Evolutionary conservation across 1,284 basidiomycete species (phyloP), one percentile per base, ranked within the genome.

Genomic region (Irpex rosettiformis): DNA sequence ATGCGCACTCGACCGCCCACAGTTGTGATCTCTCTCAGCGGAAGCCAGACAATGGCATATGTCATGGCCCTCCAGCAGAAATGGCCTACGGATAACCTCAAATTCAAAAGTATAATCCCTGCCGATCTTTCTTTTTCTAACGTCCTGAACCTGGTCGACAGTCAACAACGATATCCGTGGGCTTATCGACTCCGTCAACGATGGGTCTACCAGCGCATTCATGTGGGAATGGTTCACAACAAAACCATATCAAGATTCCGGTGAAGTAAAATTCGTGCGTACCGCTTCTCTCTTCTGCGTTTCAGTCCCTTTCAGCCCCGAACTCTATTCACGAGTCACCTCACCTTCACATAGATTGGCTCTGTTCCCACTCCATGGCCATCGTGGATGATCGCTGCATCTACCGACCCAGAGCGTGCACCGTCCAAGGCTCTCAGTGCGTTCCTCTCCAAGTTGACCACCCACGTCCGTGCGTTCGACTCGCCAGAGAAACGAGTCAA

Each of bases 201-300:
- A 90, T 55, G 91, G 87, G 0, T 79, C 84, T 22, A 91, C 88
- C 16, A 89, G 88, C 67, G 89, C 88, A 11, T 93, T 93, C 73
- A 90, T 94, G 84, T 97, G 95, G 94, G 94, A 96, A 73, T 95
- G 92, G 91, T 98, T 97, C 74, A 98, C 96, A 1, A 98, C 96
- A 16, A 98, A 98, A 72, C 96, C 96, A 1, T 97, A 84, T 67
- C 84, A 82, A 13, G 93, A 96, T 71, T 79, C 80, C 13, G 92
- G 91, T 28, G 86, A 94, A 72, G 91, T 89, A 52, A 85, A 89
- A 48, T 94, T 95, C 68, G 89, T 91, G 67, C 63, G 88, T 81
- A 28, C 4, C 25, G 16, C 11, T 13, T 8, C 33, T 27, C 21
- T 18, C 21, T 29, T 29, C 48, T 51, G 16, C 22, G 43, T 29